Percentiles rank a stretch among this genome's conserved stretches.
Evolutionary conservation across 441 rosid genomes (phyloP).

Genomic region (Gossypium davidsonii): DNA sequence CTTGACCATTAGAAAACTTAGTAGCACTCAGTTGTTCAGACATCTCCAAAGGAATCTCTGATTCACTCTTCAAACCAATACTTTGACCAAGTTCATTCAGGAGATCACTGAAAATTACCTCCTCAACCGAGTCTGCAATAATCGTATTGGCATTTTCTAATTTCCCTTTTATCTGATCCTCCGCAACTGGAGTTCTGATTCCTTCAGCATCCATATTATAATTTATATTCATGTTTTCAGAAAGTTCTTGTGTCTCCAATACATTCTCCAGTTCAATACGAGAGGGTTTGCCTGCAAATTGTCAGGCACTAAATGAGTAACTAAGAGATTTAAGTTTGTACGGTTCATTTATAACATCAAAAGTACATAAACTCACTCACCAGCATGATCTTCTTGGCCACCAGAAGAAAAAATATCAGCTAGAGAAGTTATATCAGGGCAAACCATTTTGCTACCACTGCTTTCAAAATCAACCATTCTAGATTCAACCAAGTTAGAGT

Average conservation of each 20-base stretch:
- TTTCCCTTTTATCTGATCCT: conserved; percentile 2
- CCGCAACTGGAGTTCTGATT: conserved; percentile 7
- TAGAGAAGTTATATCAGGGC: conserved; percentile 2
- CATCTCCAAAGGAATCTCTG: conserved; percentile 6
- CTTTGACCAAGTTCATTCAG: conserved; percentile 7
- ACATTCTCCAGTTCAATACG: conserved; percentile 13
- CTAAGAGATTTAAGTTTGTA: background rate
- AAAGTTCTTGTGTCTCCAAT: conserved; percentile 15
- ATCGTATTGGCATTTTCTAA: background rate
- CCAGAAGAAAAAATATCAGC: conserved; percentile 8
- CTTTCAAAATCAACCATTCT: background rate
- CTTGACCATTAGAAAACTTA: conserved; percentile 1
- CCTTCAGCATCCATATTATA: conserved; percentile 14
- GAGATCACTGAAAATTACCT: conserved; percentile 12
- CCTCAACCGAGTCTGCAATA: conserved; percentile 11
- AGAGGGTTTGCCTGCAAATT: conserved; percentile 22
- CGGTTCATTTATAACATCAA: background rate
- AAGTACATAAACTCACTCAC: conserved; percentile 17
- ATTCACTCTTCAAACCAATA: background rate
- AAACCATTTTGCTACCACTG: background rate
- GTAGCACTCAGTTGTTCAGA: conserved; percentile 13
- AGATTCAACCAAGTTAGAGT: conserved; percentile 14
- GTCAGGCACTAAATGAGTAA: conserved; percentile 11
- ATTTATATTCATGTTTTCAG: conserved; percentile 6
- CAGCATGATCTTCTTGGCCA: conserved; percentile 3